phyloP scores from a whole-genome alignment of 306 rosid genomes.

The Cucurbita pepo region DNA sequence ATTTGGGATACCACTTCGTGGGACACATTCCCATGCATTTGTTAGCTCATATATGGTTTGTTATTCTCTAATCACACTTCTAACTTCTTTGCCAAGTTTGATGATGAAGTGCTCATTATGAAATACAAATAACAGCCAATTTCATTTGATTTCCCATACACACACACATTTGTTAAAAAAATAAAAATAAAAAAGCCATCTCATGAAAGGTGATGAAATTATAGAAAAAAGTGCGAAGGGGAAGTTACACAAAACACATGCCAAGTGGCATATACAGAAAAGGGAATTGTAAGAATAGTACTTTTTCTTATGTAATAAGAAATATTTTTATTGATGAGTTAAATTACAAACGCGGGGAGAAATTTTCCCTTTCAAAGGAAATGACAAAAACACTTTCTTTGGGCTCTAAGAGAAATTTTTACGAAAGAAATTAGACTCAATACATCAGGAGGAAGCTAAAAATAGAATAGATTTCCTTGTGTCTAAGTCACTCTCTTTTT shows the following conservation, averaged over 20 bases:
- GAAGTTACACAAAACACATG: background rate
- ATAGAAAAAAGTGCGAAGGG: background rate
- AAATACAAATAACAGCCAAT: background rate
- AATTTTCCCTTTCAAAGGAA: background rate
- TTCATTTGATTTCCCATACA: background rate
- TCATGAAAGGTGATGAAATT: background rate
- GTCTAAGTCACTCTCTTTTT: background rate
- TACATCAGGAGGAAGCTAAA: background rate
- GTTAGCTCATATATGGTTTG: conserved; percentile 96
- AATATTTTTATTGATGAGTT: background rate
- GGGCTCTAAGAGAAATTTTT: background rate
- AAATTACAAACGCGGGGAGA: background rate
- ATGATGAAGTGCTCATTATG: background rate
- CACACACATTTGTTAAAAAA: background rate
- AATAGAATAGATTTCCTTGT: background rate
- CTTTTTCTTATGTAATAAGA: background rate
- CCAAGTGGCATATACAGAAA: background rate
- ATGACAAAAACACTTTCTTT: background rate
- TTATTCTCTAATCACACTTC: conserved; percentile 11
- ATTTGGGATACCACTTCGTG: conserved; percentile 93
- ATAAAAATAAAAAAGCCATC: no score
- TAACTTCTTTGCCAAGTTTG: background rate
- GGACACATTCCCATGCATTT: conserved; percentile 99
- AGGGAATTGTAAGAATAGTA: background rate
- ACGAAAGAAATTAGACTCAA: background rate